Base-by-base conservation (phyloP, 163 green algal genomes). In the Scenedesmus sp. region DNA sequence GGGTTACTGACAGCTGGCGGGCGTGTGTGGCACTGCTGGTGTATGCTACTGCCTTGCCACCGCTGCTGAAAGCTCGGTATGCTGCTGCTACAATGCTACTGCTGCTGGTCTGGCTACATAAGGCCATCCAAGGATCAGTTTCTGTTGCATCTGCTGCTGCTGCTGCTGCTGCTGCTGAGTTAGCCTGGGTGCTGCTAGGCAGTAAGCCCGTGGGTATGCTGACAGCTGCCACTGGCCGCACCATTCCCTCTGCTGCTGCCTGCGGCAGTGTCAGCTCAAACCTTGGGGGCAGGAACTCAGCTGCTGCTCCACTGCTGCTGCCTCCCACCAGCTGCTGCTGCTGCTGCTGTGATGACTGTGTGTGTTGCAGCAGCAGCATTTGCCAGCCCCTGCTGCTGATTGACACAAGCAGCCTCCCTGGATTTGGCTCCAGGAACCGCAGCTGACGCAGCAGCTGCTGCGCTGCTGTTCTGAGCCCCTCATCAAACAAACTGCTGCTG, bases 381-480 rank as follows among this genome's bases (percentile, higher is more conserved):
- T 70, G 62, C 73, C 70, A 91, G 54, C n/a, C 76, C 15, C 89
- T 82, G 64, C 81, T 85, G 60, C 60, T 92, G 20, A 92, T 3
- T 20, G 81, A 87, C 9, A 92, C 60, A 10, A 92, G 46, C 81
- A 57, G 55, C 54, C 70, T 70, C 8, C 62, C 76, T 10, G 82
- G 89, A 20, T 88, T 74, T 1, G 89, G 79, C 26, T 84, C 82
- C 15, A 92, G 9, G 10, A 88, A 92, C 10, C 82, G 46, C 54
- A 88, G 13, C 16, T 84, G 66, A 4, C 81, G 89, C 89, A 92
- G 89, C 64, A 92, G 54, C 82, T 83, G 60, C 66, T 88, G 23
- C 4, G 89, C 89, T 16, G 59, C 54, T 13, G 74, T 0, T 20
- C 87, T 60, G 8, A 34, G 20, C 9, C 13, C 10, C 0, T 91